Percentiles rank a stretch among this genome's conserved stretches.
These are phyloP conservation scores for Colletotrichum sp. DNA, from an alignment of 2,329 filamentous ascomycete species.

Conservation along the genomic window DNA sequence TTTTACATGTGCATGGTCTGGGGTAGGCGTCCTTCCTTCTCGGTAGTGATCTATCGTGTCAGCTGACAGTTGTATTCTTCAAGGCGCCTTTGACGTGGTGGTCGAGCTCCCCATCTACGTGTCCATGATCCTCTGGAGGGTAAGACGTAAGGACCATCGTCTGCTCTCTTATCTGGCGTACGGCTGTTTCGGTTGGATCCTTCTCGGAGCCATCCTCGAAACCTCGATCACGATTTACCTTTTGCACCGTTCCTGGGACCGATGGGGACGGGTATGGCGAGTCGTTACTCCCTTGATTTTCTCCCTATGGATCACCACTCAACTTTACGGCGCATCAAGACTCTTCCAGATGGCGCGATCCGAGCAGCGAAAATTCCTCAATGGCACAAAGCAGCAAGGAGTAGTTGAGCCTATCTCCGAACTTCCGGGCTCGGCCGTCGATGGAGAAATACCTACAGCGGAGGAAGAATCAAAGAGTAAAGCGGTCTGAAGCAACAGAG, in stretches of 20 bases:
- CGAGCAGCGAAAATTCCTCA: not conserved
- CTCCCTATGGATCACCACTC: conserved; percentile 16
- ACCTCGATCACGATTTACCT: conserved; percentile 17
- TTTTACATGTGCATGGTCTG: conserved; percentile 23
- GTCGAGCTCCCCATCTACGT: conserved; percentile 19
- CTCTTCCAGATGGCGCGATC: conserved; percentile 11
- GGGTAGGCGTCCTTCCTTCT: not conserved
- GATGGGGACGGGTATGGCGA: conserved; percentile 14
- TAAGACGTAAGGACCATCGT: not conserved
- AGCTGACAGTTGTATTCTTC: not conserved
- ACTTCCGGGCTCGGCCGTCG: not conserved
- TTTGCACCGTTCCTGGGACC: conserved; percentile 17
- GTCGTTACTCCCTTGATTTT: conserved; percentile 18
- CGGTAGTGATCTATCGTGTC: fast-evolving
- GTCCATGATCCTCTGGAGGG: conserved; percentile 18
- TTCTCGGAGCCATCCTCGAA: conserved; percentile 3
- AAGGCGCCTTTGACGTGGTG: conserved; percentile 11
- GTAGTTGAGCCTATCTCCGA: not conserved
- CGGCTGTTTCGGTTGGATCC: conserved; percentile 1
- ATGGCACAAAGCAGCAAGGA: not conserved
- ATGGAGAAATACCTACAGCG: not conserved
- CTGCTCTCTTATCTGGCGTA: conserved; percentile 2
- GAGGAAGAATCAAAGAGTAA: not conserved
- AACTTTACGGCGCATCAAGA: conserved; percentile 18
- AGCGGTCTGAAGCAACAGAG: not conserved